Evolutionary conservation across 2,329 filamentous ascomycete genomes (phyloP), one percentile per base, ranked within the genome.

Genomic region (Botrytis tulipae): DNA sequence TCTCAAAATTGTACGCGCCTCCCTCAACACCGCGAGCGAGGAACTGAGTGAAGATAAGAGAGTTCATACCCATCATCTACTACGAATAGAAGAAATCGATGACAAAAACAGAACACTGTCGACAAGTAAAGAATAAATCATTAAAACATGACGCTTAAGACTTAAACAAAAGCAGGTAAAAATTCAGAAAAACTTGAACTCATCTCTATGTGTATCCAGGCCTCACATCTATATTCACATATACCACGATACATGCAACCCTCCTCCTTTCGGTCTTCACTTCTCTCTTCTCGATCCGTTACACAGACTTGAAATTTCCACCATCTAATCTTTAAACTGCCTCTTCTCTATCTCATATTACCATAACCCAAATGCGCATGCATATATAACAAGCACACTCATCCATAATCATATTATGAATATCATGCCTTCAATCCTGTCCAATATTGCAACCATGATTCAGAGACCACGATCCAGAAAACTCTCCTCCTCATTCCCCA

Each of bases 11-110:
- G 22, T 5, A 25, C 10, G 4, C 10, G 4, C n/a, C 10, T 42
- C 40, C 40, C 10, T n/a, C 12, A 25, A 10, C 46, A 51, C 10
- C 22, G 4, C 22, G 14, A 14, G 22, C 46, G 46, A 51, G 10
- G 9, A 51, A 51, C 46, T 1, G 22, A 51, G 5, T 25, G 20
- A 51, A 25, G 10, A 51, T 4, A 51, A 25, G 22, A 6, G 22
- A 51, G 4, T 51, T n/a, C 22, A 10, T 9, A 51, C 22, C 25
- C 22, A 51, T 6, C 46, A 51, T 51, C 46, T 12, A 14, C 46
- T 25, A 0, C 0, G 22, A n/a, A 25, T 9, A 4, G 4, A 14
- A 14, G 25, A 14, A 5, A 0, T 25, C 10, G 4, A 48, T 10
- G 22, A 25, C 3, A 22, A 25, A 48, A 12, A 25, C 22, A 2